A percentile compares a stretch with the other conserved stretches of the same genome.
phyloP scores from a whole-genome alignment of 2,329 filamentous ascomycete genomes.

The Nigrospora sphaerica region DNA sequence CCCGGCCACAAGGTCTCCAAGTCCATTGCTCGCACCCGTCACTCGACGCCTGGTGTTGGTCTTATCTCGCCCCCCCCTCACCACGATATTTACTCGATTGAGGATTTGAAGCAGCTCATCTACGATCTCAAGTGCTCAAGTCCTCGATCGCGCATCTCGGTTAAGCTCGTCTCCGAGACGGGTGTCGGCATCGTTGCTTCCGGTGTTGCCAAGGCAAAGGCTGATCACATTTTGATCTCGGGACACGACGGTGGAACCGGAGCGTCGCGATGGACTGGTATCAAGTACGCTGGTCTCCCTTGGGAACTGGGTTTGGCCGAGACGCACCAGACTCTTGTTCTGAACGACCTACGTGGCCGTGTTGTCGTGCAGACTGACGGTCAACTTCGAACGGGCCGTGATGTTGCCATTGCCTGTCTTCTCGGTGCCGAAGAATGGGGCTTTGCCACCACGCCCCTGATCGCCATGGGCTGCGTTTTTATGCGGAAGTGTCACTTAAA shows the following conservation, averaged over 20 bases:
- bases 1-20: conserved; percentile 95
- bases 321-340: conserved; percentile 90
- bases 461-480: conserved; percentile 95
- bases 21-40: conserved; percentile 86
- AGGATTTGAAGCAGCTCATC: conserved; percentile 95
- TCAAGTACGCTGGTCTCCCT: conserved; percentile 94
- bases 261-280: conserved; percentile 95
- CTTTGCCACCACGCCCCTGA: conserved; percentile 88
- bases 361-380: conserved; percentile 95
- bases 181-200: conserved; percentile 97
- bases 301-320: conserved; percentile 97
- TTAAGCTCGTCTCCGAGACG: conserved; percentile 96
- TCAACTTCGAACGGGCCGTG: conserved; percentile 84
- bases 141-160: conserved; percentile 83
- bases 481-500: conserved; percentile 67
- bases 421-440: conserved; percentile 98
- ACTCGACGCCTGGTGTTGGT: conserved; percentile 93
- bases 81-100: conserved; percentile 98
- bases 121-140: conserved; percentile 97
- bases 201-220: conserved; percentile 95
- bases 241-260: conserved; percentile 96
- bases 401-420: conserved; percentile 89
- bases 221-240: conserved; percentile 93
- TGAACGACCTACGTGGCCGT: conserved; percentile 92
- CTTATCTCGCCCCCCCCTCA: conserved; percentile 93